phyloP scores from a whole-genome alignment of 1,284 basidiomycete species.

The Fomitiporia mediterranea region DNA sequence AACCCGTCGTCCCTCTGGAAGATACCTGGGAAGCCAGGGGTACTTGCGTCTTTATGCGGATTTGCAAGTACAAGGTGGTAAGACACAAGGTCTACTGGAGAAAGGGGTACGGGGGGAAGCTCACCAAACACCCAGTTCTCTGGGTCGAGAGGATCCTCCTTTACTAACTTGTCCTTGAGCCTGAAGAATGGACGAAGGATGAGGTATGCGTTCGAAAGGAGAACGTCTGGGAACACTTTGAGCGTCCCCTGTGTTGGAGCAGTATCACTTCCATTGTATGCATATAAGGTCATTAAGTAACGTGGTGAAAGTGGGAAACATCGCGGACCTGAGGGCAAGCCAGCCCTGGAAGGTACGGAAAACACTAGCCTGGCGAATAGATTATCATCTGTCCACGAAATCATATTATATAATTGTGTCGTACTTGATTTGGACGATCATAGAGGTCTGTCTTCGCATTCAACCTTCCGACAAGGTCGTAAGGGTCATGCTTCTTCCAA shows the following conservation, averaged over 20 bases:
- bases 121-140: constrained; percentile 72
- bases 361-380: constrained; percentile 44
- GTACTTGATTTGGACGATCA: constrained; percentile 52
- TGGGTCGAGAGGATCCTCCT: constrained; percentile 44
- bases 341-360: constrained; percentile 83
- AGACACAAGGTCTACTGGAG: not conserved
- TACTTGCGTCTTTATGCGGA: constrained; percentile 42
- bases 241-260: constrained; percentile 76
- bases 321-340: constrained; percentile 55
- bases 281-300: too few species aligned
- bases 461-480: constrained; percentile 58
- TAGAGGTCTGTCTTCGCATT: constrained; percentile 59
- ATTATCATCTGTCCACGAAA: too few species aligned
- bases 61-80: not conserved
- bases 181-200: constrained; percentile 85
- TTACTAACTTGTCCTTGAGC: constrained; percentile 38
- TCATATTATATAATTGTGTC: not conserved
- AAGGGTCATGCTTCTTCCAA: constrained; percentile 71
- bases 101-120: not conserved
- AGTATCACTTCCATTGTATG: constrained; percentile 55
- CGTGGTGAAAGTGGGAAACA: not conserved
- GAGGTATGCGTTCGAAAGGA: constrained; percentile 73
- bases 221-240: constrained; percentile 71
- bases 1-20: constrained; percentile 39
- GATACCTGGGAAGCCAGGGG: constrained; percentile 58